Base-by-base conservation (phyloP, 345 rosid species). In the Arabidopsis thaliana region DNA sequence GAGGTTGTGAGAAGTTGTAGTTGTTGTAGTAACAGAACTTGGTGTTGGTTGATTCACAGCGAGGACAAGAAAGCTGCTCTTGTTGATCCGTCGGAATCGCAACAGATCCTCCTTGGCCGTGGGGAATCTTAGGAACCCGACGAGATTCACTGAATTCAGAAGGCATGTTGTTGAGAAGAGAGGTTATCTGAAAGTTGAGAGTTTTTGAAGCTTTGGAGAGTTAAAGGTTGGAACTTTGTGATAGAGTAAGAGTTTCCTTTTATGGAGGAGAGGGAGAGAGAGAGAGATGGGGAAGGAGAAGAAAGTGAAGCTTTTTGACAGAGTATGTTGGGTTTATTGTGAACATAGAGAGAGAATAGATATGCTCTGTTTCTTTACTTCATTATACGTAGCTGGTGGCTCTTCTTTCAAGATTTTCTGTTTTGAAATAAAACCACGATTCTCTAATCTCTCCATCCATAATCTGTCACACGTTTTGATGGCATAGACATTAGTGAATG, bases 1-100 rank as follows among this genome's bases (percentile, higher is more conserved):
- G 98, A n/a, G 98, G 98, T 91, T 93, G 98, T 13, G 97, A 93
- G 75, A 87, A 89, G 74, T 93, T 93, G 81, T 93, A 93, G 92
- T 93, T 93, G 85, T 93, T 93, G 83, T 89, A 93, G 83, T 93
- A 93, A 63, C 98, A 93, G 86, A 93, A 93, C 80, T 93, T 93
- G 33, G 97, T 93, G 83, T 85, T 89, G 76, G 86, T 87, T 24
- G 98, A 93, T 65, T 93, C 91, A 22, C 98, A 93, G 37, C 98
- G 97, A 3, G 98, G 98, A 53, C 98, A 93, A 1, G 97, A 89
- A 16, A 93, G 89, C 63, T 93, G 98, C 66, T 91, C 96, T 74
- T 88, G 98, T 49, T 89, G 80, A 28, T 78, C 81, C 10, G 23
- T 88, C 30, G 88, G 88, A 6, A 73, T 84, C 0, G 85, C 81